Evolutionary conservation across 2,329 filamentous ascomycete species (phyloP).

Genomic region (Emergomyces pasteurianus): DNA sequence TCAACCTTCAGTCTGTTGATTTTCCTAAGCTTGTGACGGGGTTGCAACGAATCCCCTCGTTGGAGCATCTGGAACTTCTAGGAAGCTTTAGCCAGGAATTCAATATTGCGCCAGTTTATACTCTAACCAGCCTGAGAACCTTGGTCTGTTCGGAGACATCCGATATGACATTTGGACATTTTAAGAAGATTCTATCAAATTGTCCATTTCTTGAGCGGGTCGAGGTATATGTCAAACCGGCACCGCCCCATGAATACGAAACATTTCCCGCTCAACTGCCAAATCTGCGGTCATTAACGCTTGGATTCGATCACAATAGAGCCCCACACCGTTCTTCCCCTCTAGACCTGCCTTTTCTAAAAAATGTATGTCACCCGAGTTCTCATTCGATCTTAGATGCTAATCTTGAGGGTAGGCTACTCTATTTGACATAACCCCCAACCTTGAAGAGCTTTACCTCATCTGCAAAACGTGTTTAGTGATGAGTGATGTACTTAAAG

Average conservation of each 20-base stretch:
- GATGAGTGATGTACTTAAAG: not conserved
- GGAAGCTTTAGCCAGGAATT: slow-evolving; percentile 11
- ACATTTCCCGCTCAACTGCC: slow-evolving; percentile 1
- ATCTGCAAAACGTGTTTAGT: not conserved
- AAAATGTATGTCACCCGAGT: not conserved
- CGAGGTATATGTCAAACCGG: slow-evolving; percentile 3
- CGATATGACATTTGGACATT: slow-evolving; percentile 3
- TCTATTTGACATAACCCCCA: slow-evolving; percentile 14
- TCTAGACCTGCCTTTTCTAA: not conserved
- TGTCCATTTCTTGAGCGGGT: slow-evolving; percentile 11
- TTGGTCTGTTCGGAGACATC: slow-evolving; percentile 6
- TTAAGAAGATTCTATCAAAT: slow-evolving; percentile 7
- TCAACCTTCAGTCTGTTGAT: slow-evolving; percentile 14
- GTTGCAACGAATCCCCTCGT: slow-evolving; percentile 17
- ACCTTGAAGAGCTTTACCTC: slow-evolving; percentile 24
- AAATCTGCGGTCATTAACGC: slow-evolving; percentile 1
- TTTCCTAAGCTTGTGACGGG: slow-evolving; percentile 16
- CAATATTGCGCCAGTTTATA: slow-evolving; percentile 1
- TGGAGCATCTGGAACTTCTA: slow-evolving; percentile 22
- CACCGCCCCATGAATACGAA: not conserved
- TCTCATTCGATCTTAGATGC: not conserved
- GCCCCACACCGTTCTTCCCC: not conserved
- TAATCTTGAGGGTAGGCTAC: slow-evolving; percentile 6
- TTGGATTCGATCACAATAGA: not conserved
- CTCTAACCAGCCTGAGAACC: slow-evolving; percentile 9